Conservation (phyloP, 163 green algal genomes). For the Prototheca cutis region DNA sequence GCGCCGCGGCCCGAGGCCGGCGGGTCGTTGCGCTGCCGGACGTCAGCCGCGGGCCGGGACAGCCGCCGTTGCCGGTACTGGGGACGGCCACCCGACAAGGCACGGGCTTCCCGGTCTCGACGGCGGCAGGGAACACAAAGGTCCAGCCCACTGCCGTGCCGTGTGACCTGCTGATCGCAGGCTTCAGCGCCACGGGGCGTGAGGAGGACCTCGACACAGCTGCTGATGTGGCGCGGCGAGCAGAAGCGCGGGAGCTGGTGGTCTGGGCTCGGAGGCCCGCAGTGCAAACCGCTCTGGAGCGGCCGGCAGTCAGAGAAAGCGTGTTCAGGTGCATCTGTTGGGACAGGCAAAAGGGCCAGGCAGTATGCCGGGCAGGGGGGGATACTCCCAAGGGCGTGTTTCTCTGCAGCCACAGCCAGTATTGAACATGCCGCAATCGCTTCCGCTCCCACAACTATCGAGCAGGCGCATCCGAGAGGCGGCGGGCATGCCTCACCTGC, state of each 20-base stretch:
- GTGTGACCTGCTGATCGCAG: neutral
- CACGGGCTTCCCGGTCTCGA: neutral
- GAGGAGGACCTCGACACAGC: neutral
- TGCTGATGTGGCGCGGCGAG: too few species aligned
- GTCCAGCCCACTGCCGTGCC: neutral
- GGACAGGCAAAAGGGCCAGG: neutral
- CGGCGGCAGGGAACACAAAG: neutral
- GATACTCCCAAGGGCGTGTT: too few species aligned
- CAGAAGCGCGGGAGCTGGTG: too few species aligned
- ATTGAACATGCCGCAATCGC: neutral
- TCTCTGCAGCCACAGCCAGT: neutral
- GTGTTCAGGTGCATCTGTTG: too few species aligned
- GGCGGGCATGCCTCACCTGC: neutral
- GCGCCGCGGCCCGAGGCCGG: conserved; percentile 11
- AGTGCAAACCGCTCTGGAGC: too few species aligned
- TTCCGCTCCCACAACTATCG: neutral
- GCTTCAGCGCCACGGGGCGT: neutral
- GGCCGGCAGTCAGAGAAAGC: too few species aligned
- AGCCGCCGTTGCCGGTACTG: too few species aligned
- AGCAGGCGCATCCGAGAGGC: neutral
- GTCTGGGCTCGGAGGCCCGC: too few species aligned
- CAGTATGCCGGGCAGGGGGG: neutral
- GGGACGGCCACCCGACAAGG: too few species aligned
- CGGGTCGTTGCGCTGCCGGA: neutral
- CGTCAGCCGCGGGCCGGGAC: neutral